These are phyloP conservation scores for Lichtheimia hyalospora DNA, from an alignment of 371 early-diverging fungal genomes.

Conservation along the genomic window DNA sequence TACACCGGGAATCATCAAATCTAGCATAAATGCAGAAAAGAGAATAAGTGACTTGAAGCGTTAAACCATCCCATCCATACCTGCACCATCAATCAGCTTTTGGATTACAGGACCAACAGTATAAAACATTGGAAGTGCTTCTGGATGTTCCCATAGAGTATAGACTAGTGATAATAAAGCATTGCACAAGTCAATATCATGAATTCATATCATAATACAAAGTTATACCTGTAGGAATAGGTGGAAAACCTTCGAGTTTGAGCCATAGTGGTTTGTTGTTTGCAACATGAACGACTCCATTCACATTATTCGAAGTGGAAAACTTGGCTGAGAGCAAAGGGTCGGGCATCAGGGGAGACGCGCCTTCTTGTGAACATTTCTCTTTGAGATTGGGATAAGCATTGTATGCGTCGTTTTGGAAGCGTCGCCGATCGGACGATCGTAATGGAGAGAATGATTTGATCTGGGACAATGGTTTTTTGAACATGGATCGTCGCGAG, in stretches of 20 bases:
- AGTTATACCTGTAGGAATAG: constrained; percentile 41
- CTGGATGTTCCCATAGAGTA: constrained; percentile 65
- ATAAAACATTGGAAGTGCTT: constrained; percentile 57
- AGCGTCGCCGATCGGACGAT: constrained; percentile 59
- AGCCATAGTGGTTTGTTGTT: constrained; percentile 65
- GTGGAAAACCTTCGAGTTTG: constrained; percentile 35
- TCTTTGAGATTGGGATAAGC: constrained; percentile 50
- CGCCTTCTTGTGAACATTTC: constrained; percentile 26
- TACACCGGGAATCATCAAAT: constrained; percentile 67
- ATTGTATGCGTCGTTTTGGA: constrained; percentile 56
- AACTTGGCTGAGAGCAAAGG: constrained; percentile 66
- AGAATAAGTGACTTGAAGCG: not conserved
- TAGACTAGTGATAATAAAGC: constrained; percentile 49
- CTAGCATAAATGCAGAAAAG: constrained; percentile 20
- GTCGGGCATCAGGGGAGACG: constrained; percentile 48
- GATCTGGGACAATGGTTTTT: constrained; percentile 54
- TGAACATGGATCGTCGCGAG: constrained; percentile 46
- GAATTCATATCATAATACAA: not conserved
- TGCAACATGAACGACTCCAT: constrained; percentile 60
- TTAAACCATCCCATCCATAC: constrained; percentile 22
- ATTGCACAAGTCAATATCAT: not conserved
- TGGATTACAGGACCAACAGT: constrained; percentile 63
- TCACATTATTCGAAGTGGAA: constrained; percentile 54
- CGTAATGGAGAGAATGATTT: constrained; percentile 62
- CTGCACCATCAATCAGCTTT: constrained; percentile 67